Conservation (phyloP, 495 filamentous ascomycete species). For the Tuber microsphaerosporum region DNA sequence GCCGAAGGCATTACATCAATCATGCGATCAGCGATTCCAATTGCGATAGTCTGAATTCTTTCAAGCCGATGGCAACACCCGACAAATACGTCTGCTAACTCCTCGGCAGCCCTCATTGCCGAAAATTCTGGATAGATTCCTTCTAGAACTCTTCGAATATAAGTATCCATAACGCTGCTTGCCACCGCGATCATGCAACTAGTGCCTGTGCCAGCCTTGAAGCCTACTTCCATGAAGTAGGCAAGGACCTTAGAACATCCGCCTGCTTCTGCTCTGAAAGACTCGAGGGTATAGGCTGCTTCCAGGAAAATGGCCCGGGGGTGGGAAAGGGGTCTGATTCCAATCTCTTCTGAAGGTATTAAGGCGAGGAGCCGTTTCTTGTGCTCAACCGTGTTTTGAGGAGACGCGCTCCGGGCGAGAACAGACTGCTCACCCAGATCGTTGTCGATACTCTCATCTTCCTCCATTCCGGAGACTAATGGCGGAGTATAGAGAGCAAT, state of each 20-base stretch:
- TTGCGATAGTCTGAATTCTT: constrained; percentile 77
- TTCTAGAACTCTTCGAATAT: constrained; percentile 62
- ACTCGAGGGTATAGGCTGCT: constrained; percentile 77
- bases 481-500: constrained; percentile 81
- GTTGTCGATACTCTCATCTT: constrained; percentile 77
- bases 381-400: constrained; percentile 68
- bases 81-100: constrained; percentile 74
- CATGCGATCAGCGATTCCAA: constrained; percentile 72
- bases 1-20: constrained; percentile 77
- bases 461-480: constrained; percentile 59
- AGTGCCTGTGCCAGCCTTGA: constrained; percentile 70
- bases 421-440: constrained; percentile 93
- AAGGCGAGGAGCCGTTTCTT: constrained; percentile 66
- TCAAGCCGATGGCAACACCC: constrained; percentile 88
- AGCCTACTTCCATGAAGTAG: constrained; percentile 86
- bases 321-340: constrained; percentile 74
- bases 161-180: constrained; percentile 59
- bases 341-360: constrained; percentile 63
- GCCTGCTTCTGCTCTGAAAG: constrained; percentile 69
- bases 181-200: constrained; percentile 81
- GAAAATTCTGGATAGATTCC: constrained; percentile 68
- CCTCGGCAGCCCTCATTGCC: constrained; percentile 75
- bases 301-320: constrained; percentile 85
- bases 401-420: constrained; percentile 69
- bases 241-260: constrained; percentile 78